Evolutionary conservation across 78 protist genomes (phyloP).

Genomic region (Emiliania huxleyi): DNA sequence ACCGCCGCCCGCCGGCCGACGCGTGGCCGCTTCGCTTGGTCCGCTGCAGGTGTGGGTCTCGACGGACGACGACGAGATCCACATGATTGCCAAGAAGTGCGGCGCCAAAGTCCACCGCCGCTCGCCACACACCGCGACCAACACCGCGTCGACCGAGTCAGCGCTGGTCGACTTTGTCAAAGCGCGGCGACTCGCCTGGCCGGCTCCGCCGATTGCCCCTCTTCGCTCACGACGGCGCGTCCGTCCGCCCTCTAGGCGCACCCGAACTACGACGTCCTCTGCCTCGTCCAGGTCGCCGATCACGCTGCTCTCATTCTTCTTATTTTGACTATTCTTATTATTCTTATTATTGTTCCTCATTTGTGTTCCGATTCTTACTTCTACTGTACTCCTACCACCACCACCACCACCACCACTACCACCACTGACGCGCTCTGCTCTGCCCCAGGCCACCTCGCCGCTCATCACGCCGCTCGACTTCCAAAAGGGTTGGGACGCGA

Average conservation of each 20-base stretch:
- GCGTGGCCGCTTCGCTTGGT: too few species aligned
- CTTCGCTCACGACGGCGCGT: too few species aligned
- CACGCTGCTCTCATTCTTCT: too few species aligned
- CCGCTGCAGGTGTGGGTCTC: neutral
- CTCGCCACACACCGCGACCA: neutral
- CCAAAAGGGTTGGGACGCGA: neutral
- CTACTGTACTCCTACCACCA: too few species aligned
- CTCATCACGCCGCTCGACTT: neutral
- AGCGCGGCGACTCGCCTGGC: too few species aligned
- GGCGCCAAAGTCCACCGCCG: constrained; percentile 8
- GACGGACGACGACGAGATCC: neutral
- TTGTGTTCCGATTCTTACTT: too few species aligned
- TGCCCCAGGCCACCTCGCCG: constrained; percentile 16
- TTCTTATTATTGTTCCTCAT: too few species aligned
- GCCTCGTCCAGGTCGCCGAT: constrained; percentile 21
- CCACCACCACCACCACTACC: too few species aligned
- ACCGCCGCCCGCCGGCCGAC: too few species aligned
- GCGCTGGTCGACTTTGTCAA: neutral
- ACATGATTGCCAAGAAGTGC: neutral
- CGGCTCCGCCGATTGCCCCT: too few species aligned
- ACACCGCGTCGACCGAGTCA: neutral
- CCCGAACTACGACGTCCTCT: neutral
- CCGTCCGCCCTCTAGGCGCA: neutral
- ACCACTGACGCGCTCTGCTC: too few species aligned
- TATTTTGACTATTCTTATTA: too few species aligned